Percentiles rank a stretch among this genome's conserved stretches.
Evolutionary conservation across 2,329 filamentous ascomycete genomes (phyloP).

Genomic region (Pyricularia pennisetigena): DNA sequence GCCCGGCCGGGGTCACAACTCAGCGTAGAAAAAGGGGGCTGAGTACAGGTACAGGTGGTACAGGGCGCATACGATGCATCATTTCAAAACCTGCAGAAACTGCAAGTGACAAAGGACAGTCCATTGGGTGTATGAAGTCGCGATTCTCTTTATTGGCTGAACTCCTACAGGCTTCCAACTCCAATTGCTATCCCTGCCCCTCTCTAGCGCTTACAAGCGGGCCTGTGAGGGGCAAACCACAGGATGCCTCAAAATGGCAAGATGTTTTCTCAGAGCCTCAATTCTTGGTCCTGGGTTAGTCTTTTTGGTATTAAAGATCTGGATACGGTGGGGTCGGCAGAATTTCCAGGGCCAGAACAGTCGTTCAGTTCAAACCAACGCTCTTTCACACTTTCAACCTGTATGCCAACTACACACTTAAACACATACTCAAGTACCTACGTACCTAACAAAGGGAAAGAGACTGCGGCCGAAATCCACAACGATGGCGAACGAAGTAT

Average conservation of each 20-base stretch:
- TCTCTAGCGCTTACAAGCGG: neutral
- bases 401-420: too few species aligned
- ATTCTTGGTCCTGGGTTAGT: too few species aligned
- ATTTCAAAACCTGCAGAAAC: neutral
- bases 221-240: neutral
- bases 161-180: neutral
- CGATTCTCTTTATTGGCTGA: neutral
- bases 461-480: neutral
- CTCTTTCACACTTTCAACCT: too few species aligned
- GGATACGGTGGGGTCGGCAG: too few species aligned
- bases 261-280: too few species aligned
- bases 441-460: neutral
- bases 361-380: too few species aligned
- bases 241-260: neutral
- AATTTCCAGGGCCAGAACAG: too few species aligned
- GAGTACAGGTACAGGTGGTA: neutral
- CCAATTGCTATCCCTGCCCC: neutral
- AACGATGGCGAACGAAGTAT: neutral
- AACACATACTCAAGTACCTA: neutral
- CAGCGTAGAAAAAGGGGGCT: neutral
- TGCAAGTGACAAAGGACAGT: neutral
- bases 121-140: neutral
- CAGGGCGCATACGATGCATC: neutral
- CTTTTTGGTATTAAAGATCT: too few species aligned
- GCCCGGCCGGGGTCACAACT: neutral